A percentile compares a stretch with the other conserved stretches of the same genome.
These are phyloP conservation scores for Rheum nobile DNA, from an alignment of 148 eudicot genomes.

Conservation along the genomic window DNA sequence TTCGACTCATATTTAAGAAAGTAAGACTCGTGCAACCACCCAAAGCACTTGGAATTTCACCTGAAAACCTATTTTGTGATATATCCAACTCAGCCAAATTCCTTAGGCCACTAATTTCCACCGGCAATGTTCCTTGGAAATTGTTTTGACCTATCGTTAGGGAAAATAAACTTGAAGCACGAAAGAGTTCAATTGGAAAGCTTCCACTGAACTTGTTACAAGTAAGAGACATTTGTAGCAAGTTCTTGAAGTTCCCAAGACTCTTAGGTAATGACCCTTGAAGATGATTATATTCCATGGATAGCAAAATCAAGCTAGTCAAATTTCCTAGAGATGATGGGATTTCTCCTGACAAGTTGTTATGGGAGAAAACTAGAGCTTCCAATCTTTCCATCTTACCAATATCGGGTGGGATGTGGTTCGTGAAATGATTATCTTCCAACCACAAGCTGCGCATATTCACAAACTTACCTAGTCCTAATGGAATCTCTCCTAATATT, in stretches of 20 bases:
- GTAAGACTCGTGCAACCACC: slow-evolving; percentile 2
- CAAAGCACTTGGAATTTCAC: not conserved
- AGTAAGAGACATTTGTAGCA: not conserved
- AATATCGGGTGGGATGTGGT: slow-evolving; percentile 14
- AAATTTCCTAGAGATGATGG: slow-evolving; percentile 34
- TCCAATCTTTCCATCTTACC: slow-evolving; percentile 9
- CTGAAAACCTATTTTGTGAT: slow-evolving; percentile 10
- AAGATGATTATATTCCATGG: slow-evolving; percentile 14
- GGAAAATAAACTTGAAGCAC: not conserved
- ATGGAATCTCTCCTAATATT: slow-evolving; percentile 19
- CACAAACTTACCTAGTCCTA: slow-evolving; percentile 13
- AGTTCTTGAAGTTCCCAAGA: slow-evolving; percentile 20
- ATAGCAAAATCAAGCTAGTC: slow-evolving; percentile 6
- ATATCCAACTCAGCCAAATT: slow-evolving; percentile 15
- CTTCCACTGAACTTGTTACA: slow-evolving; percentile 5
- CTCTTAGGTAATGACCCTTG: slow-evolving; percentile 25
- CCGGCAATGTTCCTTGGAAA: slow-evolving; percentile 12
- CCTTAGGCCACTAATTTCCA: slow-evolving; percentile 17
- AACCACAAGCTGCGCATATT: not conserved
- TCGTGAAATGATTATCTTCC: slow-evolving; percentile 54
- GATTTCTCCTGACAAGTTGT: slow-evolving; percentile 22
- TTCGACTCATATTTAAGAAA: slow-evolving; percentile 12
- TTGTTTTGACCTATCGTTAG: not conserved
- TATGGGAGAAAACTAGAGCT: not conserved
- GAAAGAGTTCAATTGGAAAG: not conserved